Percentiles rank a stretch among this genome's conserved stretches.
Evolutionary conservation across 2,329 filamentous ascomycete genomes (phyloP).

Genomic region (Stemphylium lycopersici): DNA sequence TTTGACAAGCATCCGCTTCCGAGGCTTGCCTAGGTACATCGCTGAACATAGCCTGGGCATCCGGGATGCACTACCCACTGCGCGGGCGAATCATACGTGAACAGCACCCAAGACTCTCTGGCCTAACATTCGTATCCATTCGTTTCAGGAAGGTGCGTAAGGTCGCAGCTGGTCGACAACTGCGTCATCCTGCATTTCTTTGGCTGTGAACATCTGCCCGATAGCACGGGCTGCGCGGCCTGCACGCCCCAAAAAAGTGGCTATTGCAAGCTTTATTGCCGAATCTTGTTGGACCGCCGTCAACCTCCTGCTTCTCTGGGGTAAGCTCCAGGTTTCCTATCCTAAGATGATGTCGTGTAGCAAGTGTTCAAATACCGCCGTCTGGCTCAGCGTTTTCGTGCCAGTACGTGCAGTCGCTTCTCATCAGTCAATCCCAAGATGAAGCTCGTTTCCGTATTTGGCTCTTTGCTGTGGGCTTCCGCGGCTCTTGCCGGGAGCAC

Average conservation of each 20-base stretch:
- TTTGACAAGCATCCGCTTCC: conserved; percentile 23
- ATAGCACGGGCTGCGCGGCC: conserved; percentile 7
- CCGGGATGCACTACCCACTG: conserved; percentile 1
- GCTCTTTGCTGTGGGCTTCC: conserved; percentile 38
- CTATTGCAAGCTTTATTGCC: conserved; percentile 3
- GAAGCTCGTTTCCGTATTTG: conserved; percentile 39
- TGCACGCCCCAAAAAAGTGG: not conserved
- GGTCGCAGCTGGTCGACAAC: not conserved
- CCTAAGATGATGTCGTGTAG: conserved; percentile 17
- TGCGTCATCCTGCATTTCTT: conserved; percentile 17
- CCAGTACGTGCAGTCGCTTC: conserved; percentile 8
- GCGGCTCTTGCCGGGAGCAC: conserved; percentile 38
- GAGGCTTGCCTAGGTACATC: conserved; percentile 13
- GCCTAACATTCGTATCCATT: conserved; percentile 1
- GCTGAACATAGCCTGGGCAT: conserved; percentile 2
- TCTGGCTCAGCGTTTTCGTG: not conserved
- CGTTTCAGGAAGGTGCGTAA: conserved; percentile 24
- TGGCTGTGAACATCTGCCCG: conserved; percentile 1
- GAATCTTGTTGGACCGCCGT: not conserved
- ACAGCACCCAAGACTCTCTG: not conserved
- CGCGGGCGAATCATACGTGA: conserved; percentile 9
- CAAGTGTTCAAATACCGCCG: conserved; percentile 27
- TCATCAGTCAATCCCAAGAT: conserved; percentile 29
- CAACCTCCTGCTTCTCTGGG: conserved; percentile 27
- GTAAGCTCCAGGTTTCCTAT: conserved; percentile 17